Evolutionary conservation across 805 yeast genomes (phyloP).

Genomic region (Blastobotrys peoriensis): DNA sequence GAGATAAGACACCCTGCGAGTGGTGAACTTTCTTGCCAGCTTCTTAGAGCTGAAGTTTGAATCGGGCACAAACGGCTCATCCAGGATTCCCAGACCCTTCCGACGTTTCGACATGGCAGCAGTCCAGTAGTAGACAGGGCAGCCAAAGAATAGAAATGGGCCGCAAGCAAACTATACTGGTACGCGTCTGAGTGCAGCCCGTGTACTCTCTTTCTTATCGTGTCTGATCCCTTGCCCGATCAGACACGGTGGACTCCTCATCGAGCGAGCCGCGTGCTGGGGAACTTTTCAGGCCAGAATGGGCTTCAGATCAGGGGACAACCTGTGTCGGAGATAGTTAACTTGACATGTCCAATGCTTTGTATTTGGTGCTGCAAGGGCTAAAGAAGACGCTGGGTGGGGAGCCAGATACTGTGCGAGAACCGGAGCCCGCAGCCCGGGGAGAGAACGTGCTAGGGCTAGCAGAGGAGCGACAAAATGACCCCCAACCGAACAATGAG

Average conservation of each 20-base stretch:
- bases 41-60: neutral
- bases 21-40: neutral
- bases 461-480: neutral
- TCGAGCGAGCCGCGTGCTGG: too few species aligned
- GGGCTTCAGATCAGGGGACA: too few species aligned
- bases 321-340: too few species aligned
- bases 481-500: neutral
- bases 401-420: neutral
- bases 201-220: too few species aligned
- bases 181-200: too few species aligned
- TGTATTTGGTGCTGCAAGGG: constrained; percentile 17
- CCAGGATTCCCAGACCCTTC: neutral
- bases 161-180: neutral
- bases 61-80: neutral
- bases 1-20: constrained; percentile 7
- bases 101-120: neutral
- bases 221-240: too few species aligned
- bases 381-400: constrained; percentile 15
- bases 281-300: too few species aligned
- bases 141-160: neutral
- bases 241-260: too few species aligned
- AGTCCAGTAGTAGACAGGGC: neutral
- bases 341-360: constrained; percentile 21
- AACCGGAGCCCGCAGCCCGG: neutral
- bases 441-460: neutral